phyloP scores from a whole-genome alignment of 1,284 basidiomycete genomes.

The Malassezia pachydermatis region DNA sequence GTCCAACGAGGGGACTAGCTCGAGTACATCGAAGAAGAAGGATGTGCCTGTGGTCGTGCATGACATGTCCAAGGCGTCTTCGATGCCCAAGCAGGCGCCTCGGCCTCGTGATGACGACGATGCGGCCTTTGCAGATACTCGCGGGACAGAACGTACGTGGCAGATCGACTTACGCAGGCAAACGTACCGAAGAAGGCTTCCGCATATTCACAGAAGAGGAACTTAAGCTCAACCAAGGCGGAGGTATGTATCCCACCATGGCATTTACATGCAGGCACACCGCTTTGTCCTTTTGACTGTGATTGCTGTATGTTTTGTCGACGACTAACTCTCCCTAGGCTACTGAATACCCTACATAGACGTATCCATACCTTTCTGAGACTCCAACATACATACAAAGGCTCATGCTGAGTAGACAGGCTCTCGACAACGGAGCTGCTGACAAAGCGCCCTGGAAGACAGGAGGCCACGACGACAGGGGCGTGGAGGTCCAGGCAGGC shows the following conservation, averaged over 20 bases:
- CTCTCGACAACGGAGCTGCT: not conserved
- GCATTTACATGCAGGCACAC: conserved; percentile 5
- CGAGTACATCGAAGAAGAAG: no score
- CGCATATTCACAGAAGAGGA: conserved; percentile 17
- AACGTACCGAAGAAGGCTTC: conserved; percentile 16
- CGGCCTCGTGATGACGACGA: conserved; percentile 9
- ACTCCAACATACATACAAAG: no score
- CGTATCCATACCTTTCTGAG: not conserved
- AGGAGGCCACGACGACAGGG: no score
- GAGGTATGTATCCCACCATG: conserved; percentile 7
- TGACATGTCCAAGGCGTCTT: not conserved
- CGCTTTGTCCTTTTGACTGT: conserved; percentile 18
- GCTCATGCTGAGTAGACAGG: no score
- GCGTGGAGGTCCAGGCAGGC: no score
- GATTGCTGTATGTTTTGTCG: conserved; percentile 19
- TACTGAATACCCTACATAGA: conserved; percentile 5
- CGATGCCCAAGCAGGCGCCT: not conserved
- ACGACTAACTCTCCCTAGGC: not conserved
- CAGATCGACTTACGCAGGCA: conserved; percentile 8
- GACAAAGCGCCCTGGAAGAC: not conserved
- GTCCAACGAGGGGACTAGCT: no score
- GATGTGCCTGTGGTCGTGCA: conserved; percentile 12
- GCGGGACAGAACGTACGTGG: conserved; percentile 16
- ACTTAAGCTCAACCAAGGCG: conserved; percentile 15
- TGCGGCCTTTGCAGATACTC: conserved; percentile 14